Conservation (phyloP, 208 protist genomes). For the Lotmaria passim region DNA sequence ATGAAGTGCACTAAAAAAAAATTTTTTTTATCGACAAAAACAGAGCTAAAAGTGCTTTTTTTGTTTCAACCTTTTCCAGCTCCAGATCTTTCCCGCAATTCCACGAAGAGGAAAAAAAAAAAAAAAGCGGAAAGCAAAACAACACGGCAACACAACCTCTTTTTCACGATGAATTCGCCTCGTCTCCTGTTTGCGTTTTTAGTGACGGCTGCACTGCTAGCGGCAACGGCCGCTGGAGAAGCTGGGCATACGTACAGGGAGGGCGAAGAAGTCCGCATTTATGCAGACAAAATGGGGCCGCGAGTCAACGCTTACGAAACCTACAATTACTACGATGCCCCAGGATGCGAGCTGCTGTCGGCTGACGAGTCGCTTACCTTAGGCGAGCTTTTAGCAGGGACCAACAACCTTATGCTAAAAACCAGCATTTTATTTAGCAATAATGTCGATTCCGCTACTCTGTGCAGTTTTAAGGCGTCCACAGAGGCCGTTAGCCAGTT, state of each 20-base stretch:
- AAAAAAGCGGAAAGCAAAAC: too few relatives aligned
- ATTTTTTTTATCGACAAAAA: too few relatives aligned
- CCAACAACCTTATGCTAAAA: slow-evolving; percentile 53
- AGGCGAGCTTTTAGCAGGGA: slow-evolving; percentile 82
- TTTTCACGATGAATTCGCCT: background rate
- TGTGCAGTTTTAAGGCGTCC: slow-evolving; percentile 44
- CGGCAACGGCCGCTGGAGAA: background rate
- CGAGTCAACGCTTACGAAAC: slow-evolving; percentile 94
- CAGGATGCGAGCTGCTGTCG: slow-evolving; percentile 67
- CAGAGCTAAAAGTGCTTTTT: too few relatives aligned
- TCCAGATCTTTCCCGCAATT: too few relatives aligned
- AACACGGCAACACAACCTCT: too few relatives aligned
- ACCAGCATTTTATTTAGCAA: slow-evolving; percentile 58
- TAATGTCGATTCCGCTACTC: slow-evolving; percentile 9
- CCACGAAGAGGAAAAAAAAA: slow-evolving; percentile 11
- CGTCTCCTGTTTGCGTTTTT: background rate
- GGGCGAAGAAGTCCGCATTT: slow-evolving; percentile 19
- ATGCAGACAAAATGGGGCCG: slow-evolving; percentile 23
- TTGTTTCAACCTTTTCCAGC: too few relatives aligned
- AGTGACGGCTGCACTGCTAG: background rate
- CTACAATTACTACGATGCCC: slow-evolving; percentile 88
- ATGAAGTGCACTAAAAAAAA: too few relatives aligned
- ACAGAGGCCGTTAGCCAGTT: slow-evolving; percentile 21
- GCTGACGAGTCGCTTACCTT: slow-evolving; percentile 50
- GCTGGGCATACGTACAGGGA: slow-evolving; percentile 2